Evolutionary conservation across 495 filamentous ascomycete species (phyloP), one percentile per base, ranked within the genome.

Genomic region (Annulohypoxylon stygium): DNA sequence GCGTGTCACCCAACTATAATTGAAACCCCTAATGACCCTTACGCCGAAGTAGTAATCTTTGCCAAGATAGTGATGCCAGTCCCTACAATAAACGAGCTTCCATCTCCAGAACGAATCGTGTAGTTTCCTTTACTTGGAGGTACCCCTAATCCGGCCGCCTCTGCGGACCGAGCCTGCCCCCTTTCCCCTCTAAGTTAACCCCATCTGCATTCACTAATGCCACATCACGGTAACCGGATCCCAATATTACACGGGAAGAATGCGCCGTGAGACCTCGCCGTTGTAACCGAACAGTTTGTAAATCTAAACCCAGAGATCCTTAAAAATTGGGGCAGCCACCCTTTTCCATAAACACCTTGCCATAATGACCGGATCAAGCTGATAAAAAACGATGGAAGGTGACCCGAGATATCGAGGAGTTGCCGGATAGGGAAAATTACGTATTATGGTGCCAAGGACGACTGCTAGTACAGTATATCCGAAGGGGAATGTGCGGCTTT

Each of bases 61-160:
- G 72, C 67, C 67, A 70, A 71, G 72, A 63, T 51, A 26, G 47
- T 64, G 45, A 61, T 71, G 63, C 43, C 59, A 61, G 59, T 51
- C 58, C 11, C 39, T 68, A 53, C 54, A 71, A 71, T 75, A 20
- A 71, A 45, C 48, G 36, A 55, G 58, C 54, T 68, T 37, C n/a
- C 60, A 70, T 66, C 34, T 67, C 58, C n/a, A 70, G 71, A 68
- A 39, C 25, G 37, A 47, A 36, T 67, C 47, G 45, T 26, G 33
- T 47, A 43, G 36, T 43, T n/a, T 45, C 37, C 41, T 69, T 67
- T 36, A n/a, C 23, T 59, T 16, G 47, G 53, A 63, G 43, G 30
- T 53, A 50, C 45, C 36, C 39, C n/a, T 65, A 55, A 48, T 60
- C 59, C 47, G 37, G n/a, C n/a, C 53, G 43, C 25, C 59, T 53